Evolutionary conservation across 2,329 filamentous ascomycete species (phyloP).

Genomic region (Onygenales sp.): DNA sequence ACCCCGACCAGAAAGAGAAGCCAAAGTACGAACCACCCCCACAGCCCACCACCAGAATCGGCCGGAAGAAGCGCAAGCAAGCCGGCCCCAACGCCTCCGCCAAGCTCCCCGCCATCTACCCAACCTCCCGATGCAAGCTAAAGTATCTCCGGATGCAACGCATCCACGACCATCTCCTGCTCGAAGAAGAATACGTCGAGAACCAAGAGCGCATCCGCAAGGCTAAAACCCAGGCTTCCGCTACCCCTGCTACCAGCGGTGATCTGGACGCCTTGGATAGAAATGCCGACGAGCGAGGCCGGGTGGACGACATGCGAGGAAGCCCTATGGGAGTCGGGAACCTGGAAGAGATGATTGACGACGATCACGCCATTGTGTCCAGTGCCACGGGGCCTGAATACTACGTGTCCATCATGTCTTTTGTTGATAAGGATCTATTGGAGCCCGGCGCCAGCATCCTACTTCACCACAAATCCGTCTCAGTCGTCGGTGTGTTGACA

Average conservation of each 20-base stretch:
- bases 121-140: slow-evolving; percentile 94
- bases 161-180: slow-evolving; percentile 90
- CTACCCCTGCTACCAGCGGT: slow-evolving; percentile 46
- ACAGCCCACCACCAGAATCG: slow-evolving; percentile 90
- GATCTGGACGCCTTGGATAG: slow-evolving; percentile 73
- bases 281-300: slow-evolving; percentile 86
- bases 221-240: slow-evolving; percentile 69
- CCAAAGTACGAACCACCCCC: slow-evolving; percentile 99
- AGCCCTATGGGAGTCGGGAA: slow-evolving; percentile 98
- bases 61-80: slow-evolving; percentile 96
- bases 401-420: slow-evolving; percentile 99
- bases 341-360: slow-evolving; percentile 96
- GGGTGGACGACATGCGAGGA: slow-evolving; percentile 96
- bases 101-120: slow-evolving; percentile 89
- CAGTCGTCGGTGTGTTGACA: slow-evolving; percentile 91
- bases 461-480: slow-evolving; percentile 94
- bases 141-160: slow-evolving; percentile 96
- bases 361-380: slow-evolving; percentile 97
- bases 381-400: slow-evolving; percentile 96
- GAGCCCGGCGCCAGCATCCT: slow-evolving; percentile 94
- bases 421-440: slow-evolving; percentile 96
- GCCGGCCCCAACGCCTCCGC: slow-evolving; percentile 88
- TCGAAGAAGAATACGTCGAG: slow-evolving; percentile 98
- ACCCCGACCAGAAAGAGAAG: slow-evolving; percentile 75
- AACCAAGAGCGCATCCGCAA: slow-evolving; percentile 96